These are phyloP conservation scores for Monilinia laxa DNA, from an alignment of 2,329 filamentous ascomycete genomes.

Conservation along the genomic window DNA sequence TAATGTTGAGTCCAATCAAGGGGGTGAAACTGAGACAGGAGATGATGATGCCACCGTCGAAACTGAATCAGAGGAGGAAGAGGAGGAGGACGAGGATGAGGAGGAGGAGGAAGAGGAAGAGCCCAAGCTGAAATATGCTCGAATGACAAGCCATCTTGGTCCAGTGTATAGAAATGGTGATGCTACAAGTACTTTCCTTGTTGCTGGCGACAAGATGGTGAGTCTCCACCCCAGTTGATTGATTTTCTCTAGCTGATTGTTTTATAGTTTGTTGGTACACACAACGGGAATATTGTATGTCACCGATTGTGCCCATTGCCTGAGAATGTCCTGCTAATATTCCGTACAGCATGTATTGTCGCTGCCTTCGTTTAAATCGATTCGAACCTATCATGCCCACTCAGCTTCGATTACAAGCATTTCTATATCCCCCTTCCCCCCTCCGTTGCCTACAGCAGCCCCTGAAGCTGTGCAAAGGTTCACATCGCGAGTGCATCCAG, in stretches of 20 bases:
- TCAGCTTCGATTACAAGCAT: constrained; percentile 86
- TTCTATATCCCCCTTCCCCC: constrained; percentile 84
- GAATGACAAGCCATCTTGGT: constrained; percentile 76
- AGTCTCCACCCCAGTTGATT: constrained; percentile 31
- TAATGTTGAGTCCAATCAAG: constrained; percentile 30
- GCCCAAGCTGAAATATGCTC: constrained; percentile 88
- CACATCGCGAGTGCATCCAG: constrained; percentile 35
- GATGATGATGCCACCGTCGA: constrained; percentile 38
- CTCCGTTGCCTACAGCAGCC: constrained; percentile 49
- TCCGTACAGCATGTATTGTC: constrained; percentile 73
- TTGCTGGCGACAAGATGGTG: constrained; percentile 97
- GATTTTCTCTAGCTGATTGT: constrained; percentile 38
- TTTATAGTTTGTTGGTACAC: constrained; percentile 79
- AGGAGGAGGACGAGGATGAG: constrained; percentile 49
- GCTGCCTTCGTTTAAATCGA: constrained; percentile 74
- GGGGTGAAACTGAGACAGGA: constrained; percentile 29
- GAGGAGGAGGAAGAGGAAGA: constrained; percentile 87
- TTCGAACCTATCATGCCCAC: constrained; percentile 90
- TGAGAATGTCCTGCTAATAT: constrained; percentile 35
- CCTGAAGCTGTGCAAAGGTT: constrained; percentile 42
- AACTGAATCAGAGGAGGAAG: constrained; percentile 46
- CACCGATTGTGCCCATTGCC: constrained; percentile 27
- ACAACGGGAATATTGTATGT: constrained; percentile 92
- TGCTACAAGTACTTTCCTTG: constrained; percentile 86
- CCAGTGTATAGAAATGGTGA: constrained; percentile 91